phyloP scores from a whole-genome alignment of 331 rosid species.

The Acacia concinna region DNA sequence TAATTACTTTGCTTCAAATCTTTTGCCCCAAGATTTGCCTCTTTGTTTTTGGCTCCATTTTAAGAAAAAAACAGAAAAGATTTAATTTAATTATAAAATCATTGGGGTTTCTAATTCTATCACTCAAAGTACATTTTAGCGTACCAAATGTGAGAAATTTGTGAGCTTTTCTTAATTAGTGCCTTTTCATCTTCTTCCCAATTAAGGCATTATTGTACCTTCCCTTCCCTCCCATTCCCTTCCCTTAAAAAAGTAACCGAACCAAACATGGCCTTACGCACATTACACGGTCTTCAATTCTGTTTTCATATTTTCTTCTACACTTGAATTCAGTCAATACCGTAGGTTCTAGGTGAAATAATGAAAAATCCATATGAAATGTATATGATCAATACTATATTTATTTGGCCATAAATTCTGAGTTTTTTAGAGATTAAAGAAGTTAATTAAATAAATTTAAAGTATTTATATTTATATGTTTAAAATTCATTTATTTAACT shows the following conservation, averaged over 20 bases:
- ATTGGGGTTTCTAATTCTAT: background rate
- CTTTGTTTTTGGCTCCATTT: constrained; percentile 21
- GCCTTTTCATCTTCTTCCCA: constrained; percentile 10
- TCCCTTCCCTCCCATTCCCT: no score
- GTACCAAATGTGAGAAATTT: constrained; percentile 14
- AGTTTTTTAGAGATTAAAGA: no score
- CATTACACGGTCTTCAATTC: no score
- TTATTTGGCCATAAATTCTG: no score
- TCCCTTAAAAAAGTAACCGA: no score
- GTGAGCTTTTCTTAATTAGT: background rate
- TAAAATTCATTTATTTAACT: no score
- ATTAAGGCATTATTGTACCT: background rate
- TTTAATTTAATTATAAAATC: background rate
- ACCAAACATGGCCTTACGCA: no score
- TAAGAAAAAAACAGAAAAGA: background rate
- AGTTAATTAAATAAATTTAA: no score
- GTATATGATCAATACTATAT: no score
- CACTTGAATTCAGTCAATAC: background rate
- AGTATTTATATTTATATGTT: no score
- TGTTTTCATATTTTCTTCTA: background rate
- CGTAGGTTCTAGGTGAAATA: no score
- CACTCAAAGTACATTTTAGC: constrained; percentile 20
- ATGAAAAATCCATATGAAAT: no score
- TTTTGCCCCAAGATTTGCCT: constrained; percentile 16
- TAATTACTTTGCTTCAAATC: constrained; percentile 5